Conservation (phyloP, 257 asterid genomes). For the Nemophila menziesii region DNA sequence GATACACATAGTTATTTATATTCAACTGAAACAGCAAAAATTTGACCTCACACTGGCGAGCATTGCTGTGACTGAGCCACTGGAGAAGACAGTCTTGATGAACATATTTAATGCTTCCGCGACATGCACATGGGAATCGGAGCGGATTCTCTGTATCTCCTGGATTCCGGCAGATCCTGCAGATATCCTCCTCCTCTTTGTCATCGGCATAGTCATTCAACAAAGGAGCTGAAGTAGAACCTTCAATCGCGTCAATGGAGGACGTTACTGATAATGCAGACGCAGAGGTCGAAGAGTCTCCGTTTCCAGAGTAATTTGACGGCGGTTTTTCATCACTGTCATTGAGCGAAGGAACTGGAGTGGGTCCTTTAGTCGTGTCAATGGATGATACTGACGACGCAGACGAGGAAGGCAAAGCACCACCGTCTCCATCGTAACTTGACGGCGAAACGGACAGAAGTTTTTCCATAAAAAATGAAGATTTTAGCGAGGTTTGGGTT, state of each 20-base stretch:
- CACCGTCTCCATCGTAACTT: neutral
- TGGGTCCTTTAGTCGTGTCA: too few relatives aligned
- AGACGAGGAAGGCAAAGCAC: neutral
- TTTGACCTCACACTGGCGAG: slow-evolving; percentile 87
- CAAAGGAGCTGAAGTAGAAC: too few relatives aligned
- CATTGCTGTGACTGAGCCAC: slow-evolving; percentile 98
- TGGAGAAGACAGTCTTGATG: slow-evolving; percentile 96
- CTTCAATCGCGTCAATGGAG: too few relatives aligned
- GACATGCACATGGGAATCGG: slow-evolving; percentile 93
- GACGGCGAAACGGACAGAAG: neutral
- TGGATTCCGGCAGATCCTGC: slow-evolving; percentile 96
- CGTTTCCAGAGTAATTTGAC: too few relatives aligned
- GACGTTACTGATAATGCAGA: neutral
- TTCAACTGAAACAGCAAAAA: neutral
- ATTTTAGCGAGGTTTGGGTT: neutral
- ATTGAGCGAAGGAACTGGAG: too few relatives aligned
- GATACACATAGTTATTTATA: too few relatives aligned
- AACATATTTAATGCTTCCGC: slow-evolving; percentile 94
- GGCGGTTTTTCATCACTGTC: too few relatives aligned
- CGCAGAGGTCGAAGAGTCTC: neutral
- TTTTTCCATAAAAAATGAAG: neutral
- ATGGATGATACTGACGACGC: neutral
- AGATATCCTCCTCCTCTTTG: slow-evolving; percentile 87
- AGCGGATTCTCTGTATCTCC: slow-evolving; percentile 84
- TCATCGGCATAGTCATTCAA: slow-evolving; percentile 40